Evolutionary conservation across 495 filamentous ascomycete species (phyloP).

Genomic region (Neurospora sublineolata): DNA sequence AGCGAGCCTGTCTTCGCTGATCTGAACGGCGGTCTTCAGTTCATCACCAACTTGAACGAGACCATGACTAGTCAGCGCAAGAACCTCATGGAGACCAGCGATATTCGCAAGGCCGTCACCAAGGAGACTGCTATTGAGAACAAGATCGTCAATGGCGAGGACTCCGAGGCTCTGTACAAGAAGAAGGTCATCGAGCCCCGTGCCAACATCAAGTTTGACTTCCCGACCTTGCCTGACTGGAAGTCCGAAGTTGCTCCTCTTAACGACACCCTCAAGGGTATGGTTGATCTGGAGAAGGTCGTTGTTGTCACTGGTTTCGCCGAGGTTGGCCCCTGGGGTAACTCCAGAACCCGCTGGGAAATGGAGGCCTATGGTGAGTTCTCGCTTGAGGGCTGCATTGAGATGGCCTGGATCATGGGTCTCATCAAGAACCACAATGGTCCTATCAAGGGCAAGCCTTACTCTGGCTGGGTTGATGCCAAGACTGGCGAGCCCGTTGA

Average conservation of each 20-base stretch:
- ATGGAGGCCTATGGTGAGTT: conserved; percentile 97
- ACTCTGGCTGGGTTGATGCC: conserved; percentile 93
- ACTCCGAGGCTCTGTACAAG: conserved; percentile 84
- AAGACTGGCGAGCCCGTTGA: conserved; percentile 93
- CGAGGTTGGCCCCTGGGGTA: conserved; percentile 96
- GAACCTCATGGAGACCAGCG: conserved; percentile 86
- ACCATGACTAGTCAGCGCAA: conserved; percentile 82
- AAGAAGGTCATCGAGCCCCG: conserved; percentile 85
- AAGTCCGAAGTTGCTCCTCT: conserved; percentile 80
- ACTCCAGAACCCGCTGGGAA: conserved; percentile 94
- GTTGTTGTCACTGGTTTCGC: conserved; percentile 96
- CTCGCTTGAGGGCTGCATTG: conserved; percentile 93
- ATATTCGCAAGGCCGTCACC: conserved; percentile 83
- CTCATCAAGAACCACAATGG: conserved; percentile 98
- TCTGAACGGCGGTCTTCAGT: conserved; percentile 93
- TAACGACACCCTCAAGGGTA: conserved; percentile 78
- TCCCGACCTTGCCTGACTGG: conserved; percentile 83
- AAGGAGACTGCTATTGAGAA: conserved; percentile 96
- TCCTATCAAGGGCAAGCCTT: conserved; percentile 91
- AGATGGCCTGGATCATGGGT: conserved; percentile 99
- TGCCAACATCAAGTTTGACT: conserved; percentile 94
- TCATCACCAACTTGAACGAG: conserved; percentile 93
- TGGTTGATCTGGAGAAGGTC: conserved; percentile 96
- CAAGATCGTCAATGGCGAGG: conserved; percentile 92
- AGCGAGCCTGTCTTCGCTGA: conserved; percentile 92